Percentiles rank a stretch among this genome's conserved stretches.
phyloP scores from a whole-genome alignment of 805 yeast species.

The Yarrowia sp. region DNA sequence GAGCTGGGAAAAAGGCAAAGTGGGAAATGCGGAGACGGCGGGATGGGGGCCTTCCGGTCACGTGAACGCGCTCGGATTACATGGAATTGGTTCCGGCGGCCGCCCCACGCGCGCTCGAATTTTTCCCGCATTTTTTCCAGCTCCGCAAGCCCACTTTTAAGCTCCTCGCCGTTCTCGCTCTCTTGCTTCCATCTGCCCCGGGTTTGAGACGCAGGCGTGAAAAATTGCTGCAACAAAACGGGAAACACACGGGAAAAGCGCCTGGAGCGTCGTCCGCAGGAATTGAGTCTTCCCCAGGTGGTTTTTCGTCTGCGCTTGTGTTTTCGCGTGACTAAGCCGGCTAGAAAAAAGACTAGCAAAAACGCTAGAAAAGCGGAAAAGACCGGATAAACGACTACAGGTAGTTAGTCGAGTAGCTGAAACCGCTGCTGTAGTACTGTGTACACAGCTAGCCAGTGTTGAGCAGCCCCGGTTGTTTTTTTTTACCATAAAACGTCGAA shows the following conservation, averaged over 20 bases:
- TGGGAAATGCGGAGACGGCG: background rate
- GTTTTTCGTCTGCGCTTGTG: background rate
- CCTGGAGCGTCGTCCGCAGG: background rate
- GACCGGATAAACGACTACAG: too few species aligned
- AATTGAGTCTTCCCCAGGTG: background rate
- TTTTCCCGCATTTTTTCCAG: background rate
- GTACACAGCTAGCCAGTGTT: too few species aligned
- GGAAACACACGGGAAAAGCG: constrained; percentile 18
- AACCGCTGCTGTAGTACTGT: too few species aligned
- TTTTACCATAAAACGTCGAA: too few species aligned
- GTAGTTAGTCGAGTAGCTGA: too few species aligned
- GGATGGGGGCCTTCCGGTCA: background rate
- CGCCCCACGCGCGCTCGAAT: background rate
- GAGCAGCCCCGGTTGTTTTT: too few species aligned
- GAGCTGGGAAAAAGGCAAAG: background rate
- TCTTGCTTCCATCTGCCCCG: constrained; percentile 25
- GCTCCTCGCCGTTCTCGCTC: background rate
- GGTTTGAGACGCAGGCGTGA: constrained; percentile 24
- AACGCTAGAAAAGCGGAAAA: too few species aligned
- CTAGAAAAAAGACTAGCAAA: too few species aligned
- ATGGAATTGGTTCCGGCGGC: background rate
- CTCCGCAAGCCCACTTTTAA: background rate
- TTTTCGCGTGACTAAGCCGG: too few species aligned
- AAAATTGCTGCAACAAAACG: constrained; percentile 23
- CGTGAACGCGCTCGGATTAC: background rate